These are phyloP conservation scores for Ganoderma leucocontextum DNA, from an alignment of 1,284 basidiomycete genomes.

Conservation along the genomic window DNA sequence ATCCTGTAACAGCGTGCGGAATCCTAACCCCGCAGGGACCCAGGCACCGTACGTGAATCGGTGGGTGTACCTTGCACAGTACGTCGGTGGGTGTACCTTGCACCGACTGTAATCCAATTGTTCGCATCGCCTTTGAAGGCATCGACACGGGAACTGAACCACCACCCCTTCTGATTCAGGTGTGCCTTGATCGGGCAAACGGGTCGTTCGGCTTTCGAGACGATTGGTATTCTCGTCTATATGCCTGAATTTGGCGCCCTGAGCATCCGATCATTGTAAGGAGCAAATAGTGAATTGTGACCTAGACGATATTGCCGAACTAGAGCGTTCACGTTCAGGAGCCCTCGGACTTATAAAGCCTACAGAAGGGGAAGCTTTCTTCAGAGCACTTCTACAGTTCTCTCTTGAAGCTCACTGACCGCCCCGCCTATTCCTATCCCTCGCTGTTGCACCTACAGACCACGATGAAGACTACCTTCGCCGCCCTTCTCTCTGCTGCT, in stretches of 20 bases:
- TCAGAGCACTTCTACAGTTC: constrained; percentile 1
- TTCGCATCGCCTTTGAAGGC: background rate
- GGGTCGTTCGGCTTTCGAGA: background rate
- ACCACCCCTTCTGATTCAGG: background rate
- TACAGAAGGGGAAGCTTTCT: background rate
- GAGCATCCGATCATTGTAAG: constrained; percentile 1
- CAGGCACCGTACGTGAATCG: background rate
- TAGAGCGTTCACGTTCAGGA: background rate
- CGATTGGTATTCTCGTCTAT: background rate
- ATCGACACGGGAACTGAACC: background rate
- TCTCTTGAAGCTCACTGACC: background rate
- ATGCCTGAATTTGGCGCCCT: background rate
- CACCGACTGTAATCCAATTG: background rate
- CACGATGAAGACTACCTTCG: constrained; percentile 26
- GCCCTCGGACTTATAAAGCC: background rate
- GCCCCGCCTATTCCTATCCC: background rate
- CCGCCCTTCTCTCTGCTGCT: constrained; percentile 28
- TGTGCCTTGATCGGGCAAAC: background rate
- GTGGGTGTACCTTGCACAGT: background rate
- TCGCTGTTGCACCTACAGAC: background rate
- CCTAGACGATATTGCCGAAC: background rate
- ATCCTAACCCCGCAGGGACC: background rate
- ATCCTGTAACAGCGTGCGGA: background rate
- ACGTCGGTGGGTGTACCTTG: background rate
- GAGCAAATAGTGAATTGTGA: background rate